These are phyloP conservation scores for Cytospora piceicola DNA, from an alignment of 2,329 filamentous ascomycete species.

Conservation along the genomic window DNA sequence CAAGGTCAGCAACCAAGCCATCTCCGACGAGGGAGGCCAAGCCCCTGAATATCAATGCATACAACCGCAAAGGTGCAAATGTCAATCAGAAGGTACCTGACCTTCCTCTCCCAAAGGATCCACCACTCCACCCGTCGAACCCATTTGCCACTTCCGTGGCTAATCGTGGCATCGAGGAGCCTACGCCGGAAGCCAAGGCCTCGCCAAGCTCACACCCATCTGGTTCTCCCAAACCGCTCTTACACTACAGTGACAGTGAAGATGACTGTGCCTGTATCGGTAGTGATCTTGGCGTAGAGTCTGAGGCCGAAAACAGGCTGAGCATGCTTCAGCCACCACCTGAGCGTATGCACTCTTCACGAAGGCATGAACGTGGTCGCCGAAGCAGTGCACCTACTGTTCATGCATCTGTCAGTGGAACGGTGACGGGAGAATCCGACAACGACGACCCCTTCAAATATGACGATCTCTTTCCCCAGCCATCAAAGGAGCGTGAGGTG, in stretches of 20 bases:
- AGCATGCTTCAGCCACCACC: conserved; percentile 11
- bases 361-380: conserved; percentile 7
- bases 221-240: background rate
- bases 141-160: background rate
- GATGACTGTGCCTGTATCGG: conserved; percentile 1
- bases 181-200: background rate
- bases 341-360: conserved; percentile 26
- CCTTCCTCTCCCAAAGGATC: conserved; percentile 4
- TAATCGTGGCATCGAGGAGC: background rate
- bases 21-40: background rate
- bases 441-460: conserved; percentile 51
- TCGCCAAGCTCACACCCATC: background rate
- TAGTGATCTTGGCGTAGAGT: conserved; percentile 7
- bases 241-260: conserved; percentile 3
- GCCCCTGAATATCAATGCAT: background rate
- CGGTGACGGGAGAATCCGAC: conserved; percentile 36
- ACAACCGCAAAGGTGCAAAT: background rate
- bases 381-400: conserved; percentile 32
- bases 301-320: conserved; percentile 6
- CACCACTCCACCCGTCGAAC: conserved; percentile 8
- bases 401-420: conserved; percentile 39
- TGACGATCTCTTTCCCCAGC: conserved; percentile 46
- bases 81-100: background rate
- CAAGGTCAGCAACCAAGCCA: background rate
- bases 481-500: conserved; percentile 48